Conservation (phyloP, 2,329 filamentous ascomycete species). For the Colletotrichum sp. region DNA sequence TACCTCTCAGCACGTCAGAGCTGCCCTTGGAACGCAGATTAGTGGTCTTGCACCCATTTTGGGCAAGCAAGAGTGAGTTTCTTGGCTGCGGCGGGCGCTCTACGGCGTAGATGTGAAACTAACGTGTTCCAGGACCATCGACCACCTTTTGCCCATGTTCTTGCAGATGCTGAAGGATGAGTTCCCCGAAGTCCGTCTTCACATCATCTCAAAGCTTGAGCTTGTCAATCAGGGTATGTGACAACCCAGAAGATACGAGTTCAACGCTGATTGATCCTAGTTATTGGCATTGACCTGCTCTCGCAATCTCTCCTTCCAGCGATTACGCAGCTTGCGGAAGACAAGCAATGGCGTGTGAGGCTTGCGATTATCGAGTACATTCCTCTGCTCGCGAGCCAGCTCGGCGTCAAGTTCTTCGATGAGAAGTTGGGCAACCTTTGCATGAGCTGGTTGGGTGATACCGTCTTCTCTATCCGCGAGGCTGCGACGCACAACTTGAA, state of each 20-base stretch:
- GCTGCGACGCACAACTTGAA: conserved; percentile 97
- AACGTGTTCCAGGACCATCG: conserved; percentile 72
- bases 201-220: conserved; percentile 99
- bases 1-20: conserved; percentile 94
- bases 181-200: conserved; percentile 95
- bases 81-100: not conserved
- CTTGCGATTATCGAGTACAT: conserved; percentile 99
- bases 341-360: conserved; percentile 98
- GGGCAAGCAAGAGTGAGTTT: conserved; percentile 92
- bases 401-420: conserved; percentile 97
- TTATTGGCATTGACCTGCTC: conserved; percentile 96
- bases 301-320: conserved; percentile 96
- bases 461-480: conserved; percentile 97
- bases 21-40: conserved; percentile 94
- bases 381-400: conserved; percentile 90
- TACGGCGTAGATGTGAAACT: not conserved
- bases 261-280: conserved; percentile 46
- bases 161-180: conserved; percentile 99
- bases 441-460: conserved; percentile 98
- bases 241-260: not conserved
- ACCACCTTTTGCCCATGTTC: conserved; percentile 98
- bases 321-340: conserved; percentile 95
- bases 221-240: conserved; percentile 87
- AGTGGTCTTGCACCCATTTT: conserved; percentile 95
- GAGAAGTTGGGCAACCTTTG: conserved; percentile 94